These are phyloP conservation scores for Flaveria floridana DNA, from an alignment of 140 eudicot species.

Conservation along the genomic window DNA sequence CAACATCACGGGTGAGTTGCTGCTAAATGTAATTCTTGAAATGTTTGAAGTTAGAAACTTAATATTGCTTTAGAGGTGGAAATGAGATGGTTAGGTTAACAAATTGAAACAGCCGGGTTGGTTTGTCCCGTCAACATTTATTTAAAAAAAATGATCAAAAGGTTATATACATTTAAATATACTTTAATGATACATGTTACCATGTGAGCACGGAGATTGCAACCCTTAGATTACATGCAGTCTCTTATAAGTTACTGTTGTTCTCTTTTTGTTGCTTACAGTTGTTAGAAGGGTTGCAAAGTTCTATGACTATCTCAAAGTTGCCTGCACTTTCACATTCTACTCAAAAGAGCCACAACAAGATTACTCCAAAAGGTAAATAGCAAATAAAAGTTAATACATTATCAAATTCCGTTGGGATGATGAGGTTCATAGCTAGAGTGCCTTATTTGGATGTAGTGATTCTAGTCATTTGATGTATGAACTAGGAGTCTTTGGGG, in stretches of 20 bases:
- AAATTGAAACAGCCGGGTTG: background rate
- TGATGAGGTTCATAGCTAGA: background rate
- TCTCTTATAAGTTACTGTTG: background rate
- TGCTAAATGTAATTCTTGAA: background rate
- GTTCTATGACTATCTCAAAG: slow-evolving; percentile 63
- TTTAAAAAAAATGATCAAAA: background rate
- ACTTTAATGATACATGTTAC: background rate
- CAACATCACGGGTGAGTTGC: slow-evolving; percentile 74
- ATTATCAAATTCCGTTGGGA: background rate
- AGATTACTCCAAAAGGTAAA: slow-evolving; percentile 55
- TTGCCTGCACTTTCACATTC: slow-evolving; percentile 58
- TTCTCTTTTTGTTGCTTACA: slow-evolving; percentile 28
- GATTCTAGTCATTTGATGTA: background rate
- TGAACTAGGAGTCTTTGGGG: background rate
- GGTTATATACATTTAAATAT: background rate
- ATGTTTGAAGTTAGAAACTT: background rate
- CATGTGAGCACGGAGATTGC: background rate
- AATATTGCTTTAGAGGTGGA: background rate
- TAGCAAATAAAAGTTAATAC: slow-evolving; percentile 12
- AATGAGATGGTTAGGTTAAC: background rate
- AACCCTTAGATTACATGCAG: background rate
- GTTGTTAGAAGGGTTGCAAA: slow-evolving; percentile 90
- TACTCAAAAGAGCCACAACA: slow-evolving; percentile 47
- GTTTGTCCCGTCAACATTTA: background rate
- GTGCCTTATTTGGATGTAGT: slow-evolving; percentile 4